phyloP scores from a whole-genome alignment of 768 basidiomycete genomes.

The Suillus subalutaceus region DNA sequence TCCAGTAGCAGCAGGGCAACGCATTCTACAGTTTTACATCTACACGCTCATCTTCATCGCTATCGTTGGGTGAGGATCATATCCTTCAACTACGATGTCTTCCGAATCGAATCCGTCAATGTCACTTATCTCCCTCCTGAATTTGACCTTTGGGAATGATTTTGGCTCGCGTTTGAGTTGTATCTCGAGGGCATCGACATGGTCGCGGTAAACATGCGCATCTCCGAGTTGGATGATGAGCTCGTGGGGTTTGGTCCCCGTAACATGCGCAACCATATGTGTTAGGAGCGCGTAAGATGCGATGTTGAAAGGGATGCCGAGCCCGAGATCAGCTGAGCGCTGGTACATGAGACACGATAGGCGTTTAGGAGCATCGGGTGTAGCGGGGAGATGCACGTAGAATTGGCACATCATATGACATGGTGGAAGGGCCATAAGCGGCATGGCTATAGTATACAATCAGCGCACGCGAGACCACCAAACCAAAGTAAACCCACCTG shows the following conservation, averaged over 20 bases:
- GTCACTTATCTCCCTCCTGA: constrained; percentile 63
- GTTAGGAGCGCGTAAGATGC: constrained; percentile 97
- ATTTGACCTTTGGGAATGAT: constrained; percentile 80
- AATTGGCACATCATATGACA: constrained; percentile 99
- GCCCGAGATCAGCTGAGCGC: constrained; percentile 94
- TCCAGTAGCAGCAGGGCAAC: not conserved
- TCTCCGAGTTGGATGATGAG: constrained; percentile 96
- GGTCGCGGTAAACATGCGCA: constrained; percentile 94
- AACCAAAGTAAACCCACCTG: constrained; percentile 55
- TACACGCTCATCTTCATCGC: constrained; percentile 97
- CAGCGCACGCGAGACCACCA: not conserved
- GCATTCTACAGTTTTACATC: not conserved
- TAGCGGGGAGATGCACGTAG: constrained; percentile 87
- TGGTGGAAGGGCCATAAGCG: constrained; percentile 94
- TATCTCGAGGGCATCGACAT: constrained; percentile 81
- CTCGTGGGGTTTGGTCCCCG: constrained; percentile 83
- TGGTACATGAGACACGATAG: constrained; percentile 98
- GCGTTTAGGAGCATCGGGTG: constrained; percentile 53
- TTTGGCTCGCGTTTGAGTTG: constrained; percentile 82
- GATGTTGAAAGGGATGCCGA: constrained; percentile 99
- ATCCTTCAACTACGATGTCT: constrained; percentile 89
- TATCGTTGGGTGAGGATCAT: constrained; percentile 80
- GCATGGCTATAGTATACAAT: constrained; percentile 63
- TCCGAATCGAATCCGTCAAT: constrained; percentile 81
- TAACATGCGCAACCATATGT: constrained; percentile 96